phyloP scores from a whole-genome alignment of 805 yeast species.

The Zygotorulaspora chibaensis region DNA sequence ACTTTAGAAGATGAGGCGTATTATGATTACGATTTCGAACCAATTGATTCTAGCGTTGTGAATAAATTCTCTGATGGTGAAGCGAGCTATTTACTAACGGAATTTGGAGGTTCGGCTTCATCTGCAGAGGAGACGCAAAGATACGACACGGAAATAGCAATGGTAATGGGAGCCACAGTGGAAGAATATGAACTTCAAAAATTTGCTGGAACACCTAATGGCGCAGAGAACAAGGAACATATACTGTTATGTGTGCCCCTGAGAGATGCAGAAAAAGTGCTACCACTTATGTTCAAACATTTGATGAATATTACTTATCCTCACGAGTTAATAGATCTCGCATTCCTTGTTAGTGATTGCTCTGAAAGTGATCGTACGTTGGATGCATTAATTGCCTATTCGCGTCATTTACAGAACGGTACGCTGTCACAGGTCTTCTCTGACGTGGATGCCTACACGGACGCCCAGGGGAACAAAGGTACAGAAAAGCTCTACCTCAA shows the following conservation, averaged over 20 bases:
- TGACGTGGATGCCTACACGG: constrained; percentile 39
- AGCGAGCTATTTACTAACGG: constrained; percentile 35
- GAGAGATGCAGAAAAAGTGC: constrained; percentile 70
- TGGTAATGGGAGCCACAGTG: constrained; percentile 44
- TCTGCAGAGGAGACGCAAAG: constrained; percentile 30
- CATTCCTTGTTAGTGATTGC: constrained; percentile 77
- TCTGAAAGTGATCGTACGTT: constrained; percentile 61
- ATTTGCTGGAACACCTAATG: constrained; percentile 50
- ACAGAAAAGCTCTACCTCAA: constrained; percentile 59
- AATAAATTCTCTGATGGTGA: constrained; percentile 39
- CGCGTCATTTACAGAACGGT: constrained; percentile 67
- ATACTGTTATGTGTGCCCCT: constrained; percentile 70
- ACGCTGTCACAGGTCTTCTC: constrained; percentile 45
- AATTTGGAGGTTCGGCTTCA: constrained; percentile 33
- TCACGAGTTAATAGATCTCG: constrained; percentile 73
- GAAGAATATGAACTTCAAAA: constrained; percentile 60
- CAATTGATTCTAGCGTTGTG: constrained; percentile 33
- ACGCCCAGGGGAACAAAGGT: constrained; percentile 42
- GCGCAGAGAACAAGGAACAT: constrained; percentile 51
- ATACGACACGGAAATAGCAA: constrained; percentile 35
- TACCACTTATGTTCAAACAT: constrained; percentile 80
- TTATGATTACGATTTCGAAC: constrained; percentile 34
- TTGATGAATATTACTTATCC: constrained; percentile 83
- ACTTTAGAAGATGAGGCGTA: constrained; percentile 30
- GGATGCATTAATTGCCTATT: constrained; percentile 59